These are phyloP conservation scores for Pseudocercospora crystallina DNA, from an alignment of 2,329 filamentous ascomycete species.

Conservation along the genomic window DNA sequence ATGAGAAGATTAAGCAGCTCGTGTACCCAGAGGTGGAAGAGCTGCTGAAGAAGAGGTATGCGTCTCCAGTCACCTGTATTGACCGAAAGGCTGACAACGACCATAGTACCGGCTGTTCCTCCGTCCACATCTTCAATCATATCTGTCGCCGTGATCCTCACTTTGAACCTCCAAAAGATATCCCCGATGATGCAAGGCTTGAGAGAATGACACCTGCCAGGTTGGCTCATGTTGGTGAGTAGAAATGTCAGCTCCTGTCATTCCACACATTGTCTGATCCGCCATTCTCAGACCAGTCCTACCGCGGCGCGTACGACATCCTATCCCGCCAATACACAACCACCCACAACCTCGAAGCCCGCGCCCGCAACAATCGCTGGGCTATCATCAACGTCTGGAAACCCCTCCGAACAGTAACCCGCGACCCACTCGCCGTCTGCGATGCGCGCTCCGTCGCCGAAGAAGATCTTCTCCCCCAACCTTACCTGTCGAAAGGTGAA, in stretches of 20 bases:
- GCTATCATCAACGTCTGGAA: slow-evolving; percentile 23
- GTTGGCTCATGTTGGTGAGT: slow-evolving; percentile 7
- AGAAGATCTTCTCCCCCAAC: slow-evolving; percentile 4
- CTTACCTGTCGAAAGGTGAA: background rate
- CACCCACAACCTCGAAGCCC: too few relatives aligned
- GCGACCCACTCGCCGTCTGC: slow-evolving; percentile 17
- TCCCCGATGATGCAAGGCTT: background rate
- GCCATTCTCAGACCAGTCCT: too few relatives aligned
- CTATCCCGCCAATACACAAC: too few relatives aligned
- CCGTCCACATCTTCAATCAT: slow-evolving; percentile 6
- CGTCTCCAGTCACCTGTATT: too few relatives aligned
- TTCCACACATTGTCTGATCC: background rate
- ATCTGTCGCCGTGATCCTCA: slow-evolving; percentile 2
- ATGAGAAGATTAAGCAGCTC: background rate
- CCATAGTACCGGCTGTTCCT: slow-evolving; percentile 3
- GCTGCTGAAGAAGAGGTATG: slow-evolving; percentile 8
- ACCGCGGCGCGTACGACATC: too few relatives aligned
- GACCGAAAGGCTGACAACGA: too few relatives aligned
- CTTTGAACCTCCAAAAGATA: background rate
- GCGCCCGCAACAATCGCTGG: background rate
- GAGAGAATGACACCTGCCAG: background rate
- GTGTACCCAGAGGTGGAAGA: slow-evolving; percentile 7
- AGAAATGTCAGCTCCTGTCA: too few relatives aligned
- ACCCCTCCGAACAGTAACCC: slow-evolving; percentile 15
- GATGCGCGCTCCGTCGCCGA: slow-evolving; percentile 13